These are phyloP conservation scores for Aspergillus carbonarius DNA, from an alignment of 2,329 filamentous ascomycete species.

Conservation along the genomic window DNA sequence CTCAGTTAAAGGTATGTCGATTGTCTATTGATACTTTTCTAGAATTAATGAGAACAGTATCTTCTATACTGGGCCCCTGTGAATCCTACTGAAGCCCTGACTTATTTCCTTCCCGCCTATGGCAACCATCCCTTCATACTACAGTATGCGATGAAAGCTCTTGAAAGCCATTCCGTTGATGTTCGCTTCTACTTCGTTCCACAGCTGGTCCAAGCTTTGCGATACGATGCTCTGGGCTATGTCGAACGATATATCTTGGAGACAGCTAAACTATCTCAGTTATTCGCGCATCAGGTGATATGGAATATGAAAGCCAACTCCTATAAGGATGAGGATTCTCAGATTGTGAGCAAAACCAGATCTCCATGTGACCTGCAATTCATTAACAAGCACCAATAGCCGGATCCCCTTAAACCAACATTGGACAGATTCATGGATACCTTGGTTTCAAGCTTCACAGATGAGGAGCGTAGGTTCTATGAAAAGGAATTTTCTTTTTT, in stretches of 20 bases:
- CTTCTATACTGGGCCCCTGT: slow-evolving; percentile 89
- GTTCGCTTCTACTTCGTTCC: slow-evolving; percentile 99
- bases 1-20: slow-evolving; percentile 72
- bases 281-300: slow-evolving; percentile 98
- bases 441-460: slow-evolving; percentile 78
- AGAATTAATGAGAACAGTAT: slow-evolving; percentile 56
- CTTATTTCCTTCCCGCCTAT: slow-evolving; percentile 88
- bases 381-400: slow-evolving; percentile 47
- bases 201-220: slow-evolving; percentile 91
- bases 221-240: slow-evolving; percentile 90
- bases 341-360: slow-evolving; percentile 59
- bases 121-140: slow-evolving; percentile 88
- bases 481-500: slow-evolving; percentile 98
- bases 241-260: slow-evolving; percentile 96
- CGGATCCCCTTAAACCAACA: slow-evolving; percentile 88
- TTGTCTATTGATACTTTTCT: not conserved
- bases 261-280: slow-evolving; percentile 94
- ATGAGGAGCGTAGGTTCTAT: slow-evolving; percentile 79
- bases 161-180: slow-evolving; percentile 94
- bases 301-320: slow-evolving; percentile 99
- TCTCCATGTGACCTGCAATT: not conserved
- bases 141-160: slow-evolving; percentile 92
- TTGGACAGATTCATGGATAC: slow-evolving; percentile 85
- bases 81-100: slow-evolving; percentile 89
- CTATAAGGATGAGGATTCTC: slow-evolving; percentile 93